These are phyloP conservation scores for Peronospora belbahrii DNA, from an alignment of 352 stramenopile species.

Conservation along the genomic window DNA sequence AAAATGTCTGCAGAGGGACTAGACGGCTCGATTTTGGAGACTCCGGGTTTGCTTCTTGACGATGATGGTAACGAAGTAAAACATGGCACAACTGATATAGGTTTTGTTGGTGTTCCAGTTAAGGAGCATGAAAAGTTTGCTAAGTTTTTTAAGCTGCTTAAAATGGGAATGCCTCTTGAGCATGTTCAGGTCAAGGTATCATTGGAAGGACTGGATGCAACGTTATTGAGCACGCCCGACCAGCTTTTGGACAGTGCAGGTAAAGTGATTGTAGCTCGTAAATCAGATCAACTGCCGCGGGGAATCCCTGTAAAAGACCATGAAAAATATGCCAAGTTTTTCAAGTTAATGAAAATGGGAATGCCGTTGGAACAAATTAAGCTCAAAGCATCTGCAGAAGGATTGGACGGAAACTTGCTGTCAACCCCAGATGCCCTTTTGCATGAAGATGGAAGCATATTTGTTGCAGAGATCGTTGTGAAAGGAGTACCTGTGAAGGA, in stretches of 20 bases:
- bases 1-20: constrained; percentile 91
- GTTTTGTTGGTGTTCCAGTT: constrained; percentile 37
- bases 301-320: constrained; percentile 57
- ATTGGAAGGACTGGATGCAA: constrained; percentile 47
- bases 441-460: constrained; percentile 49
- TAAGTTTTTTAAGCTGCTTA: constrained; percentile 94
- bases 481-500: constrained; percentile 63
- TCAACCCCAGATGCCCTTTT: constrained; percentile 50
- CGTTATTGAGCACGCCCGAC: constrained; percentile 50
- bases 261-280: constrained; percentile 27
- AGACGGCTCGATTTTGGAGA: constrained; percentile 81
- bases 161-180: constrained; percentile 81
- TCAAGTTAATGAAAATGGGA: constrained; percentile 78
- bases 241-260: constrained; percentile 44
- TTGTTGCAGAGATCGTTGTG: constrained; percentile 11
- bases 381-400: constrained; percentile 72
- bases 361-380: constrained; percentile 79
- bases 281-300: constrained; percentile 6
- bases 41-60: constrained; percentile 52
- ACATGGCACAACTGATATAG: constrained; percentile 8
- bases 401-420: constrained; percentile 84
- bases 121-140: constrained; percentile 87
- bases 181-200: constrained; percentile 87
- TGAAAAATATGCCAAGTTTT: constrained; percentile 67
- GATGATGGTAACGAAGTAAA: constrained; percentile 56